Percentiles rank a stretch among this genome's conserved stretches.
Evolutionary conservation across 139 green algal genomes (phyloP).

Genomic region (Diplosphaera chodatii): DNA sequence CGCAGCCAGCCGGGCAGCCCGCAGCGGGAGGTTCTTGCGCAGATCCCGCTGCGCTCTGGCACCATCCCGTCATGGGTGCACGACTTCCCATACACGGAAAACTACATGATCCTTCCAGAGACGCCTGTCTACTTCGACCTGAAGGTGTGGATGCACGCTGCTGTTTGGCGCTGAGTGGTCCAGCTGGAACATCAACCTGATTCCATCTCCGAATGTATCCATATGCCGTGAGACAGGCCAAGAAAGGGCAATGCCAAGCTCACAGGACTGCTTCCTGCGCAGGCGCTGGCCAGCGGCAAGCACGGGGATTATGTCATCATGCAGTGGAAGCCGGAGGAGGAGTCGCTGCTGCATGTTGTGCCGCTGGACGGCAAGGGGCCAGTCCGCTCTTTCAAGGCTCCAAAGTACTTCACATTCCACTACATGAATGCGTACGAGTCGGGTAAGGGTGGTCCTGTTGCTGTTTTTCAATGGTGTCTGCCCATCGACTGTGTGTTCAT

Average conservation of each 20-base stretch:
- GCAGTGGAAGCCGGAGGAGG: constrained; percentile 62
- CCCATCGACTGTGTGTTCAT: too few species aligned
- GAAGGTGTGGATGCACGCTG: too few species aligned
- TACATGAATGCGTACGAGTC: constrained; percentile 36
- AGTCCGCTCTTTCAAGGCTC: constrained; percentile 26
- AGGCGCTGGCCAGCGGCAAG: not conserved
- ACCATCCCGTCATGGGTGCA: constrained; percentile 67
- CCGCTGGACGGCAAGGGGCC: constrained; percentile 32
- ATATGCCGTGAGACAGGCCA: too few species aligned
- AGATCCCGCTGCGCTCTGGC: constrained; percentile 22
- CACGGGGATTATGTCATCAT: constrained; percentile 51
- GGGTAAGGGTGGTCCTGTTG: not conserved
- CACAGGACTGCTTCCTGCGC: too few species aligned
- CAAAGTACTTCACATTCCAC: constrained; percentile 71
- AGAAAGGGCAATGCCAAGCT: too few species aligned
- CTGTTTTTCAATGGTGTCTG: too few species aligned
- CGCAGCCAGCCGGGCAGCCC: not conserved
- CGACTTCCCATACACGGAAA: constrained; percentile 55
- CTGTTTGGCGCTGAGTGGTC: too few species aligned
- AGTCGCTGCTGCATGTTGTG: constrained; percentile 54
- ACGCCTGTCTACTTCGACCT: constrained; percentile 66
- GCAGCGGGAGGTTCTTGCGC: constrained; percentile 31
- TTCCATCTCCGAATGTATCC: too few species aligned
- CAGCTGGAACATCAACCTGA: too few species aligned
- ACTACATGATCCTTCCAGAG: constrained; percentile 58